A percentile compares a stretch with the other conserved stretches of the same genome.
Evolutionary conservation across 345 rosid genomes (phyloP).

Genomic region (Crucihimalaya himalaica): DNA sequence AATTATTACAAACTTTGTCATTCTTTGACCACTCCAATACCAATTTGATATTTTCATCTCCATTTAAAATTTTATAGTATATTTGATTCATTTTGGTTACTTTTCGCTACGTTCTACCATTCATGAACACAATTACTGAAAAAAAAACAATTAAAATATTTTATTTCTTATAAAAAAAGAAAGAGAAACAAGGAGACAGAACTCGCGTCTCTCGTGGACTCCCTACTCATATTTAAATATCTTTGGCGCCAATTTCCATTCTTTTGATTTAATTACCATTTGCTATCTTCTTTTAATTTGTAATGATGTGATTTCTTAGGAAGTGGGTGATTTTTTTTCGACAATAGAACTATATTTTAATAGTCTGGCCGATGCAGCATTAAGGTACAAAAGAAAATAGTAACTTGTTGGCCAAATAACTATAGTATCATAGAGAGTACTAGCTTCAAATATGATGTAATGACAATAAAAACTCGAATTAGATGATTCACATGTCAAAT

Average conservation of each 20-base stretch:
- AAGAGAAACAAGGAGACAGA: neutral
- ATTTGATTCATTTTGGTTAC: neutral
- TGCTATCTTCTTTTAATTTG: slow-evolving; percentile 2
- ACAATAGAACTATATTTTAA: too few species aligned
- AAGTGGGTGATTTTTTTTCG: neutral
- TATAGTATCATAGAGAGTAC: too few species aligned
- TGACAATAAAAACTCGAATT: too few species aligned
- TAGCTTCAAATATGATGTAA: too few species aligned
- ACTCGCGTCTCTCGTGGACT: slow-evolving; percentile 30
- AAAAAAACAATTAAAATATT: neutral
- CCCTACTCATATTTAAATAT: neutral
- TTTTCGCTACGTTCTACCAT: neutral
- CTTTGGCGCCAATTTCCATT: slow-evolving; percentile 30
- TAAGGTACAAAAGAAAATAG: too few species aligned
- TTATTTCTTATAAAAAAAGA: fast-evolving
- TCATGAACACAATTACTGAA: neutral
- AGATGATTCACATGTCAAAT: too few species aligned
- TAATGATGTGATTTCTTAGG: neutral
- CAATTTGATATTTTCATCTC: slow-evolving; percentile 16
- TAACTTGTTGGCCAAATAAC: too few species aligned
- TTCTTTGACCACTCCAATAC: slow-evolving; percentile 42
- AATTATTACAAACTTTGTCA: slow-evolving; percentile 38
- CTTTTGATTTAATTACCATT: neutral
- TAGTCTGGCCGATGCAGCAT: too few species aligned
- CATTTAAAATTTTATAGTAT: neutral